Evolutionary conservation across 75 land plant genomes (phyloP), one percentile per base, ranked within the genome.

Genomic region (Cupressus sempervirens): DNA sequence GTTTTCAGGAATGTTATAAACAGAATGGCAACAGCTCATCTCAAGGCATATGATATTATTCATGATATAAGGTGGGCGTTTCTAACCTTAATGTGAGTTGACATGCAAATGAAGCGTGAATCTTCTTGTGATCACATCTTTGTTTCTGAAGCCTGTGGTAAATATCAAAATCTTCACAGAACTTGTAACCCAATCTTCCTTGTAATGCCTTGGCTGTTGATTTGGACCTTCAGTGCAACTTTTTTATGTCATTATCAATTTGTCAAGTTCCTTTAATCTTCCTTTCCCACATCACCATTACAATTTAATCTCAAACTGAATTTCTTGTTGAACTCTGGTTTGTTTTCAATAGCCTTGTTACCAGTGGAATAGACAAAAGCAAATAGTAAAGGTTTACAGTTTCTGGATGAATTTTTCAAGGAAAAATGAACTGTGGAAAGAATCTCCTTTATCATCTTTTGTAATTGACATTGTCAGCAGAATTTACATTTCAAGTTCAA

Each of bases 1-100:
- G 95, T 91, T 81, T 96, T 91, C 84, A 92, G 90, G 12, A 92
- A 91, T 76, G 92, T 95, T 15, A 93, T 98, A 92, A 84, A 91
- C 62, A 89, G 88, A 90, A 98, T 98, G 87, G 91, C 94, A 26
- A 85, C 89, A 82, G 98, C 99, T 18, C 99, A 98, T 84, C 74
- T 87, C 73, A 89, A 94, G 76, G 99, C 98, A 58, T 98, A 95
- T 89, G 99, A 98, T 81, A 93, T 95, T 81, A 96, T 98, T 76
- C 99, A 95, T 86, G 93, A 89, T 15, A 41, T 85, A 54, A 95
- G 99, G 99, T 95, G 72, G 84, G 10, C 76, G 36, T 36, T 56
- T 81, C 34, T 4, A 46, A 50, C n/a, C 35, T 76, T 68, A 16
- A 48, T 2, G 46, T 68, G 34, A n/a, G 12, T 7, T n/a, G 32